phyloP scores from a whole-genome alignment of 2,329 filamentous ascomycete genomes.

The Boeremia exigua region DNA sequence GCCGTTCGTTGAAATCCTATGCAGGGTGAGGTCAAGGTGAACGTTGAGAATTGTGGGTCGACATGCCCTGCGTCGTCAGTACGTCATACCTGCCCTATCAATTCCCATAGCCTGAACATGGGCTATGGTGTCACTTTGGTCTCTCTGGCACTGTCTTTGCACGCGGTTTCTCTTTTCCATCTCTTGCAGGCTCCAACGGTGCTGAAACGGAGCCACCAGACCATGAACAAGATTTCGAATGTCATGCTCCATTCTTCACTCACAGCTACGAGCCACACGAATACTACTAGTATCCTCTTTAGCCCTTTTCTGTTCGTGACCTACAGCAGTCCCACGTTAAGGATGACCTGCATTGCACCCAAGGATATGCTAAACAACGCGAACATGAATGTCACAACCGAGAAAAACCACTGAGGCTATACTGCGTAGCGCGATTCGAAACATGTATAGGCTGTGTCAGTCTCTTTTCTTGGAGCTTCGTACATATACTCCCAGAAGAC shows the following conservation, averaged over 20 bases:
- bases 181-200: conserved; percentile 23
- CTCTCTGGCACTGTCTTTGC: conserved; percentile 17
- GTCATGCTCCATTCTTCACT: conserved; percentile 26
- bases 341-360: conserved; percentile 32
- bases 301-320: conserved; percentile 24
- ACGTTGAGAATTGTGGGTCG: neutral
- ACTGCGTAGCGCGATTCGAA: conserved; percentile 24
- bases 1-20: no score
- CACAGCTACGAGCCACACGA: conserved; percentile 25
- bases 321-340: conserved; percentile 19
- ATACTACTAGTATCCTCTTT: conserved; percentile 20
- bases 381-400: conserved; percentile 27
- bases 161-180: conserved; percentile 10
- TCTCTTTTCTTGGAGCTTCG: no score
- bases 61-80: neutral
- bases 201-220: conserved; percentile 28
- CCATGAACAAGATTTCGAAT: conserved; percentile 24
- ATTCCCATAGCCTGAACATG: neutral
- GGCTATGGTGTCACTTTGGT: neutral
- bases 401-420: conserved; percentile 29
- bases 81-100: neutral
- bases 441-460: no score
- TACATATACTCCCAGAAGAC: no score
- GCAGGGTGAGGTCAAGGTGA: no score
- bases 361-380: conserved; percentile 26